Base-by-base conservation (phyloP, 2,329 filamentous ascomycete species). In the Pseudopyrenochaeta lycopersici region DNA sequence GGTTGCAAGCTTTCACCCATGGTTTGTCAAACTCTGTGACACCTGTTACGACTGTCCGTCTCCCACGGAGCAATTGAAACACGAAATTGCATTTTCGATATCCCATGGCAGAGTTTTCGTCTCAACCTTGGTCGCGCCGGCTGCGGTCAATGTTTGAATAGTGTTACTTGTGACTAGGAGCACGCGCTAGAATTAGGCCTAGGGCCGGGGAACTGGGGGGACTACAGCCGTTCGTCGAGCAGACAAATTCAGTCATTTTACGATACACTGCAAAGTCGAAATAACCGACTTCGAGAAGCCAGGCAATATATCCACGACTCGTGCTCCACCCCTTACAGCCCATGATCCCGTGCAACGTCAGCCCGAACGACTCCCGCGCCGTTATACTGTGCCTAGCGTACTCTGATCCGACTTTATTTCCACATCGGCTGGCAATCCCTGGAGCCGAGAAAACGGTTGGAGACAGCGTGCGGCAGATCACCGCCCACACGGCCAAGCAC, bases 311-410 rank as follows among this genome's bases (percentile, higher is more conserved):
- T 39, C 18, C 20, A 23, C 36, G 36, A 14, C 3, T 12, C 18
- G 2, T 17, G 40, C 21, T n/a, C n/a, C 17, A 39, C 20, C 45
- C 40, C 45, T 45, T 49, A 40, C 46, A 30, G 45, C 33, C 20
- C 29, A 31, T 42, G 35, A 35, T 44, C 40, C 51, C 40, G 51
- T 54, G 51, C 51, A 15, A 54, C 51, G 51, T 31, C 51, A 49
- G 41, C 49, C 41, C 41, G 46, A 29, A 42, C 40, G 23, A 29
- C 40, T 29, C 40, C 40, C 40, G 40, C 40, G 18, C 40, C 40
- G 40, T 42, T 42, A 30, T 29, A n/a, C 36, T 20, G 36, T 21
- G 20, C 36, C 36, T 39, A 39, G 36, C 36, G 20, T 20, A 39
- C 14, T 39, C 21, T 23, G 20, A 39, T 38, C 17, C 35, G 35